Conservation (phyloP, 176 grass and related monocot genomes). For the Aegilops sharonensis region DNA sequence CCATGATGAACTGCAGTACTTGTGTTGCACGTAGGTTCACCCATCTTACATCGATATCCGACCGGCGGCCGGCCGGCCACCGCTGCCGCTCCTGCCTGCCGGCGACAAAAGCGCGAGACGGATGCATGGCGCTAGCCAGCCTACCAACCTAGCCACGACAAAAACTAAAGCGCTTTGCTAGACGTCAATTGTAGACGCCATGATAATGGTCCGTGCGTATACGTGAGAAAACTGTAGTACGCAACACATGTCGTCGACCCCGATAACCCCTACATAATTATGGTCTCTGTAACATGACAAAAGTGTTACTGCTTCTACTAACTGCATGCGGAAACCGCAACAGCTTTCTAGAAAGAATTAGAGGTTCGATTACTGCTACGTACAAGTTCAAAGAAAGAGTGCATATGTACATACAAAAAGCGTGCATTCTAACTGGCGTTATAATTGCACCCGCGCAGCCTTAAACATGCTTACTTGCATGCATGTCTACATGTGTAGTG, state of each 20-base stretch:
- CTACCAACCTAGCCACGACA: neutral
- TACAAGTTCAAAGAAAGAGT: neutral
- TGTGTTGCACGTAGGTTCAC: neutral
- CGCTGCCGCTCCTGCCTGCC: neutral
- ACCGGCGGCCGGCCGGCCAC: slow-evolving; percentile 9
- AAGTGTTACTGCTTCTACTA: neutral
- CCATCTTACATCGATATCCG: neutral
- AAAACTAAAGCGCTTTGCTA: slow-evolving; percentile 27
- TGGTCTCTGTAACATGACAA: slow-evolving; percentile 4
- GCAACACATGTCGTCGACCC: neutral
- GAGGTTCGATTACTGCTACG: neutral
- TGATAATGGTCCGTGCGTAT: slow-evolving; percentile 14
- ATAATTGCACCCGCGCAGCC: slow-evolving; percentile 28
- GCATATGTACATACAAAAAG: slow-evolving; percentile 3
- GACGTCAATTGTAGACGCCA: slow-evolving; percentile 21
- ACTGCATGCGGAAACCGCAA: neutral
- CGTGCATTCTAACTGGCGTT: neutral
- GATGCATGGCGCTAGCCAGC: neutral
- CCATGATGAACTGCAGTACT: neutral
- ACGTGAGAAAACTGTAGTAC: slow-evolving; percentile 1
- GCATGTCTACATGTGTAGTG: neutral
- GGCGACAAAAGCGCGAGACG: neutral
- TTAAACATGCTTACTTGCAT: neutral
- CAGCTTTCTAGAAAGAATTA: slow-evolving; percentile 30
- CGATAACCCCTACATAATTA: slow-evolving; percentile 16